Conservation (phyloP, 768 basidiomycete species). For the Pleurotus sapidus region DNA sequence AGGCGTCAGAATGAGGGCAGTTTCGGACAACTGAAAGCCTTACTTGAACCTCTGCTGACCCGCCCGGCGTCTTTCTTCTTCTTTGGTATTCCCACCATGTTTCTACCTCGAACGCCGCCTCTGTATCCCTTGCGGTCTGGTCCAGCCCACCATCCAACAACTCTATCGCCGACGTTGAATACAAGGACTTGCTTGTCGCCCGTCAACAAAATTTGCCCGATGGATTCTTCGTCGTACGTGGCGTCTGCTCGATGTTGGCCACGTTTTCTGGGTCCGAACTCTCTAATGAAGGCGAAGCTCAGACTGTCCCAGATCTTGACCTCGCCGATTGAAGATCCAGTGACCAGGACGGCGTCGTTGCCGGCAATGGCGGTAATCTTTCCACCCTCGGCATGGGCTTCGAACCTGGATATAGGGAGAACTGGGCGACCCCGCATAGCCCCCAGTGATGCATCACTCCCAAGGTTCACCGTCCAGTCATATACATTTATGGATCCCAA, state of each 20-base stretch:
- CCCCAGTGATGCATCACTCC: conserved; percentile 6
- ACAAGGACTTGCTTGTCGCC: conserved; percentile 52
- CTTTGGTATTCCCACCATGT: conserved; percentile 20
- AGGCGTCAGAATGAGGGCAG: conserved; percentile 1
- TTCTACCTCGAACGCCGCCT: conserved; percentile 32
- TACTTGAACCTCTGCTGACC: conserved; percentile 45
- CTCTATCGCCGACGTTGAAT: conserved; percentile 55
- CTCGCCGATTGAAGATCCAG: conserved; percentile 62
- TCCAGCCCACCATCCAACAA: conserved; percentile 69
- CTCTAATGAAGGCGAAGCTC: conserved; percentile 54
- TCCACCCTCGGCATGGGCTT: conserved; percentile 62
- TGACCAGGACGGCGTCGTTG: conserved; percentile 56
- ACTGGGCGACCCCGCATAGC: conserved; percentile 15
- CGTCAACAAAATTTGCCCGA: conserved; percentile 59
- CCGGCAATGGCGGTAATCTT: conserved; percentile 60
- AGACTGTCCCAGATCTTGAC: conserved; percentile 65
- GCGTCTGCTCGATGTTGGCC: conserved; percentile 38
- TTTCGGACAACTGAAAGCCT: conserved; percentile 16
- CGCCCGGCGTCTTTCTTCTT: conserved; percentile 30
- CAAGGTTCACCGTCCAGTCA: conserved; percentile 33
- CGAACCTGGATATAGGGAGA: conserved; percentile 45
- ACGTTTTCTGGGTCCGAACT: conserved; percentile 33
- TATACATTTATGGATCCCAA: conserved; percentile 66
- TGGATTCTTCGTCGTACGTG: conserved; percentile 30
- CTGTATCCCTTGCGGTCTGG: conserved; percentile 25